Base-by-base conservation (phyloP, 2,329 filamentous ascomycete species). In the Didymosphaeria variabile region DNA sequence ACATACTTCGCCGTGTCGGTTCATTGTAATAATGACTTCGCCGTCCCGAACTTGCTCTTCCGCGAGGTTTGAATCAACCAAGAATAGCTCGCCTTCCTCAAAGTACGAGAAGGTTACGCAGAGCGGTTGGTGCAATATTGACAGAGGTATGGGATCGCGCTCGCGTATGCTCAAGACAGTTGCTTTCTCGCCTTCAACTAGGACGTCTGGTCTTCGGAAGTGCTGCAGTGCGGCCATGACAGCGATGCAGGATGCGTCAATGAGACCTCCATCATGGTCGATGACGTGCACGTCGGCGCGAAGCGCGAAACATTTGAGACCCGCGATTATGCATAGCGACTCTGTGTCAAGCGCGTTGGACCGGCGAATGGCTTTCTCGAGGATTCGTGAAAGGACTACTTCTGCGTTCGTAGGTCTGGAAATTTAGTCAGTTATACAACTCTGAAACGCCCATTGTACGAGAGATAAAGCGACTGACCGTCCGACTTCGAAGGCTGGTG, bases 281-380 rank as follows among this genome's bases (percentile, higher is more conserved):
- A 98, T 86, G 50, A 98, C 89, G 79, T 99, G 95, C 23, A 98
- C 87, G 77, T 98, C 94, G 21, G 92, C 94, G 60, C 94, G 89
- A 64, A 99, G 86, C 62, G 91, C 91, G 89, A 95, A 99, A 82
- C 92, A 95, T 79, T 96, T 97, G 62, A 91, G 85, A 8, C 92
- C 94, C 12, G 95, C 93, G 31, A 97, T 85, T 23, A 99, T 92
- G 79, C 95, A 99, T 47, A 99, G 86, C 4, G 94, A 97, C 80
- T 99, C 95, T 36, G 94, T 97, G 78, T 98, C 94, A 44, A 99
- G 87, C 7, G 95, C 94, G 69, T 91, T 91, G 1, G 94, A 97
- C 62, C 95, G 90, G 45, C 95, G 93, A 62, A 98, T 88, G 9
- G 95, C 94, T 81, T 97, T 97, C 79, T 99, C 95, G 21, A 99